A percentile compares a stretch with the other conserved stretches of the same genome.
phyloP scores from a whole-genome alignment of 371 early-diverging fungal genomes.

The Mortierella sp. region DNA sequence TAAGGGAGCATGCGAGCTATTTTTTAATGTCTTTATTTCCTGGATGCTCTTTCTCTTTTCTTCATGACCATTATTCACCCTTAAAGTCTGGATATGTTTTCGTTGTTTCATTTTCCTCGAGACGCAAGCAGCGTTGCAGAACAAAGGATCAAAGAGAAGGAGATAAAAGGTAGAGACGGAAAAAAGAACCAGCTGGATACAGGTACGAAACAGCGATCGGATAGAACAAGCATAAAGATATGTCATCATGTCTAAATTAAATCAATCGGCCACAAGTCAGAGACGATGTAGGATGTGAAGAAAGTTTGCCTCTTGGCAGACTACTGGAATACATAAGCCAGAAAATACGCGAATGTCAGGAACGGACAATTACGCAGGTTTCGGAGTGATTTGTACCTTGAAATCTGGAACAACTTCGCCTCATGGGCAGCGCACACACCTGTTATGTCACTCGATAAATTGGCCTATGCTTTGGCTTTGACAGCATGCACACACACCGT shows the following conservation, averaged over 20 bases:
- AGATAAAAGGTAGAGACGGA: neutral
- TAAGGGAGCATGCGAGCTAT: neutral
- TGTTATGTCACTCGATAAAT: neutral
- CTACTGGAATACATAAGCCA: neutral
- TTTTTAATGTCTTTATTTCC: neutral
- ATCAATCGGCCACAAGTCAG: too few relatives aligned
- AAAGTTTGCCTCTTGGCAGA: too few relatives aligned
- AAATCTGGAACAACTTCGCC: slow-evolving; percentile 1
- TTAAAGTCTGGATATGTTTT: neutral
- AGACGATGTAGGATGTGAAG: neutral
- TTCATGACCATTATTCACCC: neutral
- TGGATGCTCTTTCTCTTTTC: neutral
- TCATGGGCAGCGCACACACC: neutral
- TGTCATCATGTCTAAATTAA: too few relatives aligned
- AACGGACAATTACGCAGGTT: neutral
- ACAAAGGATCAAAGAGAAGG: neutral
- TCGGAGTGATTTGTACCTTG: neutral
- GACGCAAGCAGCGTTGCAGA: neutral
- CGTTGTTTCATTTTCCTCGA: neutral
- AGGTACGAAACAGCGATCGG: neutral
- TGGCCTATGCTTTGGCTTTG: neutral
- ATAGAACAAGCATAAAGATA: too few relatives aligned
- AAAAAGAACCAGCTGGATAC: neutral
- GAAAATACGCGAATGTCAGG: slow-evolving; percentile 1
- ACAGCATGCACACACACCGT: neutral